Percentiles rank a stretch among this genome's conserved stretches.
Evolutionary conservation across 225 moss, liverwort and hornwort species (phyloP).

Genomic region (Bryoerythrophyllum caledonicum): DNA sequence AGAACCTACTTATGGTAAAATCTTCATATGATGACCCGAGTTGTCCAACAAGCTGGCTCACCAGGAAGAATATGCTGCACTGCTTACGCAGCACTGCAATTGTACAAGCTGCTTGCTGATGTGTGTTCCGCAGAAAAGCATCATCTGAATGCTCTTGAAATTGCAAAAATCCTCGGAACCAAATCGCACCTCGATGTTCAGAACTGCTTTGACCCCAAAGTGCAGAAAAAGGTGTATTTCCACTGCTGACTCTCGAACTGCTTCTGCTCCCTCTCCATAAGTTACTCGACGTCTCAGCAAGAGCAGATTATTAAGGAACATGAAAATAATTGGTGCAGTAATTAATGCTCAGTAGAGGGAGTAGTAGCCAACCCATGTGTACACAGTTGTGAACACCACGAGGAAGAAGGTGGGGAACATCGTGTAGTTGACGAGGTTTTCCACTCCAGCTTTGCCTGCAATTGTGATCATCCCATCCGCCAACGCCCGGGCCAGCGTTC

Average conservation of each 20-base stretch:
- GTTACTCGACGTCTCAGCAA: not conserved
- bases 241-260: not conserved
- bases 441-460: conserved; percentile 47
- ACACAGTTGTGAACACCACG: conserved; percentile 44
- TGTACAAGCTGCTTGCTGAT: conserved; percentile 11
- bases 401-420: conserved; percentile 56
- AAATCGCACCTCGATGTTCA: not conserved
- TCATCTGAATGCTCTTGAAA: not conserved
- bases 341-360: conserved; percentile 45
- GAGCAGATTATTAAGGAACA: not conserved
- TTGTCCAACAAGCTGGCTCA: not conserved
- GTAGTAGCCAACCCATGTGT: conserved; percentile 67
- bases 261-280: conserved; percentile 12
- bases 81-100: conserved; percentile 18
- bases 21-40: not conserved
- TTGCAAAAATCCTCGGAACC: not conserved
- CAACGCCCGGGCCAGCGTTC: conserved; percentile 60
- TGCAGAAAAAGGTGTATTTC: not conserved
- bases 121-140: not conserved
- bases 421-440: conserved; percentile 42
- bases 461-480: conserved; percentile 62
- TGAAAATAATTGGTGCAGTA: not conserved
- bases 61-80: not conserved
- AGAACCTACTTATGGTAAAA: not conserved
- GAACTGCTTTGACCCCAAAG: conserved; percentile 5